Evolutionary conservation across 2,329 filamentous ascomycete species (phyloP), one percentile per base, ranked within the genome.

Genomic region (Trichoderma brevicompactum): DNA sequence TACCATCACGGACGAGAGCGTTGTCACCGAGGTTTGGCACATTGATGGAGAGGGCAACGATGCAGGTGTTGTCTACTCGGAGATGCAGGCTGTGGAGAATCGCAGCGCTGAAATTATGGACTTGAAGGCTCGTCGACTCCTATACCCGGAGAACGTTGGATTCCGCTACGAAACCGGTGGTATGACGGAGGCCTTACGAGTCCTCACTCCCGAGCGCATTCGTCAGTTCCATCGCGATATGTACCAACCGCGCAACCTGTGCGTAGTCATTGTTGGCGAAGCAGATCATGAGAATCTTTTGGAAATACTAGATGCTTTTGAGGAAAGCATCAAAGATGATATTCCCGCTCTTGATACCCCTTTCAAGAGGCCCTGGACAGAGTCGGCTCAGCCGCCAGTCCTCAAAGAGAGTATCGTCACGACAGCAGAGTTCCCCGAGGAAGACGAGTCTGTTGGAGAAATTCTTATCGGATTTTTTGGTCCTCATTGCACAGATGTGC

Each of bases 141-240:
- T 97, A 41, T 99, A 98, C 72, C 94, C 94, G 0, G 88, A 95
- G 75, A 90, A 92, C 53, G 88, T 96, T 64, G 95, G 95, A 2
- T 99, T 97, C 75, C 89, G 94, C 66, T 98, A 97, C 71, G 95
- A 99, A 79, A 99, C 95, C n/a, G 95, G 95, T 12, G 95, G 95
- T 13, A 92, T 97, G 89, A 96, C 96, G 81, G 92, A 97, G 72
- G 90, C 93, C 40, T 83, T 99, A 56, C 89, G 95, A 48, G 88
- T 93, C 3, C 81, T 99, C 53, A 95, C 92, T 0, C 88, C 93
- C 1, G 91, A 97, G 60, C 89, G 93, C 44, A 99, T 99, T 70
- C 89, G 95, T n/a, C 87, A 89, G 66, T 99, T 98, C 73, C 95
- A 99, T 77, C 89, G 89, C 68, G 91, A 94, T 69, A 98, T 99